Base-by-base conservation (phyloP, 2,329 filamentous ascomycete species). In the Colletotrichum filicis region DNA sequence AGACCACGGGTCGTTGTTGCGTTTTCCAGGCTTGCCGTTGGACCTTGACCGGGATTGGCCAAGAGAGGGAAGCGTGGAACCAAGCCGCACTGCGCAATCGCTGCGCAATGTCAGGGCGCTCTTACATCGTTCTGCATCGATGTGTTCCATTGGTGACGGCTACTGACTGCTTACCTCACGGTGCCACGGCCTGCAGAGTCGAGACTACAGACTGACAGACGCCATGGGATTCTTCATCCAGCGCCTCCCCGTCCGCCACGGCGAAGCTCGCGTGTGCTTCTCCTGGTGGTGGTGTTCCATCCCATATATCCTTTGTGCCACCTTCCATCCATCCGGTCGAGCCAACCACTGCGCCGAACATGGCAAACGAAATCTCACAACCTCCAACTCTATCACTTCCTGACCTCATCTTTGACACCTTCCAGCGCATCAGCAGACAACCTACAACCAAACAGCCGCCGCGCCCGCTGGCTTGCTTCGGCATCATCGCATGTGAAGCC, bases 311-410 rank as follows among this genome's bases (percentile, higher is more conserved):
- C 56, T 12, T 59, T 59, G 19, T 59, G 42, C 58, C 61, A 37
- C 28, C 70, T 69, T 73, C 70, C 66, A 69, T 73, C 70, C 66
- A 65, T 65, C 70, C 70, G 59, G 53, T 30, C 60, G 70, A 46
- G 42, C 66, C 55, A 69, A 73, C 59, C 59, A 58, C 30, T 59
- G 19, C 37, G 22, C 16, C 42, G 42, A n/a, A 49, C 42, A n/a
- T n/a, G 57, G 24, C 66, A 35, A 24, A 30, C 66, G 35, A 53
- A 35, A 64, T 69, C 62, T 46, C 32, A 46, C 16, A 69, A 55
- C 35, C 46, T 12, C 42, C 35, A 32, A 56, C 49, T 64, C 55
- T 55, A 30, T 69, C 66, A 73, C 60, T 60, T 65, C 55, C 70
- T 72, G 70, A 69, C 70, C 70, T 73, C 66, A 69, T 55, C 53